These are phyloP conservation scores for Eragrostis tef DNA, from an alignment of 202 grass and related monocot genomes.

Conservation along the genomic window DNA sequence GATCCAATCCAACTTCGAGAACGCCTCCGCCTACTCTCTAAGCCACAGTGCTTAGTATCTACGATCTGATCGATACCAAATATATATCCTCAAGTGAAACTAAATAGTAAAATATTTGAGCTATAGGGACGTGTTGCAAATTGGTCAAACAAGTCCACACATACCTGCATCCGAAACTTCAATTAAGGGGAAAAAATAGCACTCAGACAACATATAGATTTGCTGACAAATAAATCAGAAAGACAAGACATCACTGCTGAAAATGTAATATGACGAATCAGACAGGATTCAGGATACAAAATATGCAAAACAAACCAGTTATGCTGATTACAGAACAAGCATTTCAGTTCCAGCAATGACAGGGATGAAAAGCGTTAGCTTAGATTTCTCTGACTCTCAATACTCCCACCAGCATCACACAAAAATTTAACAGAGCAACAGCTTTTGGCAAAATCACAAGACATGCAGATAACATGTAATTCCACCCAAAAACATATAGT, in stretches of 20 bases:
- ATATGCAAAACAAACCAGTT: not conserved
- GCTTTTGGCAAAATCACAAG: not conserved
- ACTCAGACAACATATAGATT: not conserved
- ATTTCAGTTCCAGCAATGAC: not conserved
- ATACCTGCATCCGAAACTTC: not conserved
- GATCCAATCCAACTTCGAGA: not conserved
- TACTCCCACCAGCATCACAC: not conserved
- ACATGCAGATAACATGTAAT: constrained; percentile 10
- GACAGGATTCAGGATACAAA: not conserved
- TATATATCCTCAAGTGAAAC: not conserved
- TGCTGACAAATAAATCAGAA: not conserved
- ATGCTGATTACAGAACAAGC: not conserved
- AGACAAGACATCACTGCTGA: not conserved
- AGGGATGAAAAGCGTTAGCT: not conserved
- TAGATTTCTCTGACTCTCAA: not conserved
- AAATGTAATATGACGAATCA: not conserved
- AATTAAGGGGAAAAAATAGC: not conserved
- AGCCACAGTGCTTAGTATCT: not conserved
- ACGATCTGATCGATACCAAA: not conserved
- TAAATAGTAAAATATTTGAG: not conserved
- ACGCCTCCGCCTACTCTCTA: not conserved
- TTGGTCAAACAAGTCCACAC: not conserved
- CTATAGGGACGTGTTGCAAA: not conserved
- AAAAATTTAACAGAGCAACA: not conserved
- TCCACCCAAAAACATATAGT: not conserved